Evolutionary conservation across 441 rosid genomes (phyloP).

Genomic region (Syzygium syzygioides): DNA sequence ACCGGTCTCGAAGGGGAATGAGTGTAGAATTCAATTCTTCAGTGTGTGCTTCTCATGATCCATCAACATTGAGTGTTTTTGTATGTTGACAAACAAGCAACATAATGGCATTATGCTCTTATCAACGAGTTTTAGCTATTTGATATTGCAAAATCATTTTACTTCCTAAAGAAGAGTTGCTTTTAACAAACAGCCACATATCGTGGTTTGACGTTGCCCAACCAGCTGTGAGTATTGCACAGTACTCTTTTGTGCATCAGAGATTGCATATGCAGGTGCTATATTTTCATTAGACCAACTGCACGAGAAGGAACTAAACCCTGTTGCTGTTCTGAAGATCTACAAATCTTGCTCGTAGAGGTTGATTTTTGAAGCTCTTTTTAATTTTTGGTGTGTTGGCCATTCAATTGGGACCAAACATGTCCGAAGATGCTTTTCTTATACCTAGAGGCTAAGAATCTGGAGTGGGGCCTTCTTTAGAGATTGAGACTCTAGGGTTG

Average conservation of each 20-base stretch:
- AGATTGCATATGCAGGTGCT: slow-evolving; percentile 6
- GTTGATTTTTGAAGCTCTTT: not conserved
- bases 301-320: slow-evolving; percentile 1
- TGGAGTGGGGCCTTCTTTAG: not conserved
- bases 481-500: not conserved
- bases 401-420: not conserved
- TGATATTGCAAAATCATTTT: not conserved
- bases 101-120: not conserved
- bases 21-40: not conserved
- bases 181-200: not conserved
- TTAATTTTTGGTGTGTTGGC: not conserved
- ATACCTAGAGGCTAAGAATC: not conserved
- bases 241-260: slow-evolving; percentile 1
- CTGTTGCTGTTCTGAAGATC: slow-evolving; percentile 6
- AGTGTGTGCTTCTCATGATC: not conserved
- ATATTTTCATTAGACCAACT: not conserved
- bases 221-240: not conserved
- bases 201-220: not conserved
- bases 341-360: slow-evolving; percentile 6
- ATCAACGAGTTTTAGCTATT: not conserved
- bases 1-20: not conserved
- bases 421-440: not conserved
- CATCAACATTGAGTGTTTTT: not conserved
- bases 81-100: not conserved
- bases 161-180: not conserved